Base-by-base conservation (phyloP, 2,329 filamentous ascomycete genomes). In the Myriosclerotinia scirpicola region DNA sequence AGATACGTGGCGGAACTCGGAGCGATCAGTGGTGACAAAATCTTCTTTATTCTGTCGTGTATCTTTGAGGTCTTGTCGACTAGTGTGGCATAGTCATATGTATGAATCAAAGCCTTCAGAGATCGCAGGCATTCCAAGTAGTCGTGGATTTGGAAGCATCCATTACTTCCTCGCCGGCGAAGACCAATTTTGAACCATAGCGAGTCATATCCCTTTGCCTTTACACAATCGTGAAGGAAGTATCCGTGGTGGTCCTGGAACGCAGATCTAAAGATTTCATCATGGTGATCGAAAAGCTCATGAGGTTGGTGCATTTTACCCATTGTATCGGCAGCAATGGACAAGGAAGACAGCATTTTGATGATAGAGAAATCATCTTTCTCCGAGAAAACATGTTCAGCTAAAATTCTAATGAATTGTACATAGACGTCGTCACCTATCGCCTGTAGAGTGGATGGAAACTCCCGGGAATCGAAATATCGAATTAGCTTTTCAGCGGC, bases 201-300 rank as follows among this genome's bases (percentile, higher is more conserved):
- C 4, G 1, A 30, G 55, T 67, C 66, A 59, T 69, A 56, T 15
- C 9, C 22, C 56, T 54, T 64, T 58, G 4, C 15, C 46, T 42
- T 42, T 30, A 75, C 54, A 15, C 54, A 52, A 0, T 53, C 38
- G 52, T 76, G 73, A 1, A 77, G 40, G 54, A 77, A 76, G 26
- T 56, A 11, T 53, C 7, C 30, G 15, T 54, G 42, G 38, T 70
- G n/a, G 26, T 66, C 64, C 53, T 69, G 64, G 48, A 77, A 77
- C 12, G 75, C 76, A 2, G 74, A 64, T 30, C 40, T 15, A 36
- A 76, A 77, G 17, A 75, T 69, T 26, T 20, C 1, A 42, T 74
- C 70, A 17, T 69, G 34, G 36, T 73, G 71, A 42, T 76, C 72
- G 34, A 70, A 76, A 7, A 76, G 48, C 12, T 72, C 68, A 30